Evolutionary conservation across 257 asterid species (phyloP), one percentile per base, ranked within the genome.

Genomic region (Solanum microdontum): DNA sequence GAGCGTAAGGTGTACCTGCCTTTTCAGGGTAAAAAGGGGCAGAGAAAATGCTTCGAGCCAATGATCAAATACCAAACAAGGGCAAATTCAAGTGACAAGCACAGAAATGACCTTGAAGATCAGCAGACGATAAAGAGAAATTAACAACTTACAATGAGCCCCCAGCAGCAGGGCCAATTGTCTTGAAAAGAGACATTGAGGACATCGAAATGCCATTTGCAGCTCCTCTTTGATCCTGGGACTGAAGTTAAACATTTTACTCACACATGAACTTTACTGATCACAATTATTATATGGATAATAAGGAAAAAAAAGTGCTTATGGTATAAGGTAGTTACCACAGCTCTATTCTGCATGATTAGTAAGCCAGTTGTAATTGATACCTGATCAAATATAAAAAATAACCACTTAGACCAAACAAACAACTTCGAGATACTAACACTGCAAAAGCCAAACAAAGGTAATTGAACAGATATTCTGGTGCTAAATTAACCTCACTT

Each of bases 191-290:
- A 58, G 98, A 95, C 98, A 94, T 92, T 34, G 92, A 89, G 68
- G 94, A 90, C 96, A 95, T 93, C 62, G 98, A 91, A 64, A 95
- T 86, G 62, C 98, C 98, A 87, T 95, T 95, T 43, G 98, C 98
- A 86, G 97, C 97, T 70, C 98, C 98, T 91, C 98, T 94, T 91
- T 95, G 97, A 79, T 93, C 91, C 90, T 94, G 98, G 55, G 93
- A 89, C 98, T 95, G 92, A 36, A 12, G 13, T 58, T 5, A 66
- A 21, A 7, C 39, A 26, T 84, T 37, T 32, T 14, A 4, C 36
- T 36, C 40, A 66, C 62, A 21, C 80, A 4, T 32, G 36, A 80
- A 66, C 87, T 66, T 84, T 26, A 84, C 36, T 32, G 13, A 32
- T 70, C 40, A 32, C 40, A 30, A 32, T 70, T 30, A 30, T 7